These are phyloP conservation scores for Rubia peregrina DNA, from an alignment of 305 asterid species.

Conservation along the genomic window DNA sequence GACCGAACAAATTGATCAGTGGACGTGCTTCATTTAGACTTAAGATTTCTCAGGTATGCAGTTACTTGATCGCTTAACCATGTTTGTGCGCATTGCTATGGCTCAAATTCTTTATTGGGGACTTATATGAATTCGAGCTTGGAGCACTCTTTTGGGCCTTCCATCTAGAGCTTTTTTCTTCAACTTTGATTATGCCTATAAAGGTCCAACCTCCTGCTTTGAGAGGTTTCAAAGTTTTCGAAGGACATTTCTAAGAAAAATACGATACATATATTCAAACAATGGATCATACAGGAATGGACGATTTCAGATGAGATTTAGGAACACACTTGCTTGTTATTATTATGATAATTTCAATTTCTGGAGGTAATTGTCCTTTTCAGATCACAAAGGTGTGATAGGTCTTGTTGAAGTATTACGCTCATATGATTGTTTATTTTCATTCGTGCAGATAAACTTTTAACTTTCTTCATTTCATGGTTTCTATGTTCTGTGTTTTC, in stretches of 20 bases:
- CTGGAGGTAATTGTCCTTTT: not conserved
- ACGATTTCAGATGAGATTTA: not conserved
- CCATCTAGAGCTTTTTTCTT: not conserved
- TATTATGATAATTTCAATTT: not conserved
- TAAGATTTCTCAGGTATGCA: slow-evolving; percentile 71
- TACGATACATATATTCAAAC: slow-evolving; percentile 1
- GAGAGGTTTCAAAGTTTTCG: not conserved
- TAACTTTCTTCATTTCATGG: not conserved
- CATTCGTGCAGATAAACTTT: not conserved
- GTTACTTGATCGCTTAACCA: not conserved
- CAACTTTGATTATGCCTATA: not conserved
- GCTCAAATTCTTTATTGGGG: not conserved
- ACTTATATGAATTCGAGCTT: not conserved
- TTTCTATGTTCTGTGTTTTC: not conserved
- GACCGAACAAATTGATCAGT: slow-evolving; percentile 52
- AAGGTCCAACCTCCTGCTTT: not conserved
- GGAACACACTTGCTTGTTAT: not conserved
- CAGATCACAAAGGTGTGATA: not conserved
- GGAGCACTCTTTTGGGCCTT: not conserved
- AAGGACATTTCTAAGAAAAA: not conserved
- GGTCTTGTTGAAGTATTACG: not conserved
- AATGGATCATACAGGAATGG: not conserved
- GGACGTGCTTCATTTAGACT: slow-evolving; percentile 85
- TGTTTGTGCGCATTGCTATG: not conserved
- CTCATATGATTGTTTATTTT: not conserved